phyloP scores from a whole-genome alignment of 2,329 filamentous ascomycete genomes.

The Pezicula rhizophila region DNA sequence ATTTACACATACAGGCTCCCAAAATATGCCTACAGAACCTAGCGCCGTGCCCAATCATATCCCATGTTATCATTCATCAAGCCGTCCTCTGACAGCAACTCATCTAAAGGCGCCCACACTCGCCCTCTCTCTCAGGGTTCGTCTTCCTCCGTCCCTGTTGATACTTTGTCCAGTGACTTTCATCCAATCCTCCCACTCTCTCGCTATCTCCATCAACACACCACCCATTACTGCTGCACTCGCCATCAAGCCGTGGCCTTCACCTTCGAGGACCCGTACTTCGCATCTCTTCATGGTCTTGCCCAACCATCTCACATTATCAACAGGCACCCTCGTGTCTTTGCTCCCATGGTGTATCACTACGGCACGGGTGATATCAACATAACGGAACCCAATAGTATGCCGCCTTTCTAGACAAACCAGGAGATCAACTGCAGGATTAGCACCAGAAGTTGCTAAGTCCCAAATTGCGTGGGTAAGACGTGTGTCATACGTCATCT shows the following conservation, averaged over 20 bases:
- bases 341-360: slow-evolving; percentile 91
- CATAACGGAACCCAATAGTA: slow-evolving; percentile 91
- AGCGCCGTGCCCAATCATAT: slow-evolving; percentile 1
- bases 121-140: slow-evolving; percentile 23
- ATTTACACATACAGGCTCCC: no score
- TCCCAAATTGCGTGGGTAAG: slow-evolving; percentile 95
- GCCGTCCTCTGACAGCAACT: slow-evolving; percentile 1
- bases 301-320: slow-evolving; percentile 91
- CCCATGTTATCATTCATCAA: not conserved
- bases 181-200: slow-evolving; percentile 89
- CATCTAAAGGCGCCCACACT: slow-evolving; percentile 26
- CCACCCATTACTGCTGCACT: slow-evolving; percentile 88
- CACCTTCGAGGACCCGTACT: slow-evolving; percentile 80
- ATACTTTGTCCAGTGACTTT: slow-evolving; percentile 43
- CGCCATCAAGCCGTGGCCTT: slow-evolving; percentile 95
- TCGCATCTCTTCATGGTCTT: slow-evolving; percentile 92
- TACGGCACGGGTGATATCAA: slow-evolving; percentile 85
- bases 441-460: slow-evolving; percentile 81
- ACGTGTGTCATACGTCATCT: slow-evolving; percentile 71
- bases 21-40: slow-evolving; percentile 2
- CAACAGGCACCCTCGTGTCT: slow-evolving; percentile 86
- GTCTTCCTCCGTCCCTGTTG: slow-evolving; percentile 20
- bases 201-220: slow-evolving; percentile 89
- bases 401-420: slow-evolving; percentile 88
- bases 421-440: slow-evolving; percentile 87